These are phyloP conservation scores for Carex pumila DNA, from an alignment of 176 grass and related monocot genomes.

Conservation along the genomic window DNA sequence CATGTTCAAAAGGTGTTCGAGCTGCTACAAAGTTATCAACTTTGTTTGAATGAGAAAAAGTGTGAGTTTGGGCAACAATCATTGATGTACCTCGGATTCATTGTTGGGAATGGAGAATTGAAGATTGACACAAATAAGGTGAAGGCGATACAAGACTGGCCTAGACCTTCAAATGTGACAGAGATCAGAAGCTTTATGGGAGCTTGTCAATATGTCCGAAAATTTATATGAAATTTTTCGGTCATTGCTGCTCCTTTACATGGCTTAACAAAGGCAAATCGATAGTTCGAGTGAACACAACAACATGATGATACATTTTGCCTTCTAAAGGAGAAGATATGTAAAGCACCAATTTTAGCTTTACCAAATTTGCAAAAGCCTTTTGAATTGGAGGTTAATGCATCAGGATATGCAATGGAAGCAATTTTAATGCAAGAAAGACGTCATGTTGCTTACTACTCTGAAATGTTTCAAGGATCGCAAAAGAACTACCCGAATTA, in stretches of 20 bases:
- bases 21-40: not conserved
- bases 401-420: not conserved
- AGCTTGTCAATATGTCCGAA: not conserved
- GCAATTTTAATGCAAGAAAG: not conserved
- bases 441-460: not conserved
- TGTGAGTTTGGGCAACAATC: not conserved
- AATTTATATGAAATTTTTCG: not conserved
- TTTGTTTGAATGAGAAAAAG: not conserved
- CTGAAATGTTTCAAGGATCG: not conserved
- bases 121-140: not conserved
- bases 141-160: not conserved
- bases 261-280: slow-evolving; percentile 8
- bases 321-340: not conserved
- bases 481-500: slow-evolving; percentile 15
- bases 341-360: not conserved
- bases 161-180: not conserved
- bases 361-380: not conserved
- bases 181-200: not conserved
- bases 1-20: not conserved
- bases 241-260: not conserved
- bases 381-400: not conserved
- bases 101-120: not conserved
- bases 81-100: not conserved
- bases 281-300: not conserved
- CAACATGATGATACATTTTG: not conserved